A percentile compares a stretch with the other conserved stretches of the same genome.
Evolutionary conservation across 805 yeast species (phyloP).

Genomic region (Ogataea kodamae): DNA sequence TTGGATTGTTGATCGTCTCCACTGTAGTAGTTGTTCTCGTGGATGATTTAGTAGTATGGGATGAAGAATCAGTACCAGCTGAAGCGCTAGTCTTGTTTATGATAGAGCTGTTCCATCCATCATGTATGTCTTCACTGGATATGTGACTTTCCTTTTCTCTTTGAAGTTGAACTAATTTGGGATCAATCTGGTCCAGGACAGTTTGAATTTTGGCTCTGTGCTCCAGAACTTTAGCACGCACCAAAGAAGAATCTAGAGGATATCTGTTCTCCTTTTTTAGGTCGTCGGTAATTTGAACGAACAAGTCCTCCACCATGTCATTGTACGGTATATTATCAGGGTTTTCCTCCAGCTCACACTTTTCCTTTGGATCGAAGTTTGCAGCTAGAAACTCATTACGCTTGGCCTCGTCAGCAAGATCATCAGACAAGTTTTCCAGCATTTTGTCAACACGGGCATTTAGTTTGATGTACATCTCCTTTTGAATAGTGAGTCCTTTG

Average conservation of each 20-base stretch:
- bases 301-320: conserved; percentile 89
- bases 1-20: conserved; percentile 31
- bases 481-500: conserved; percentile 68
- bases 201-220: conserved; percentile 72
- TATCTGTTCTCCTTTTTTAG: conserved; percentile 45
- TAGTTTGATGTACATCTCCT: conserved; percentile 74
- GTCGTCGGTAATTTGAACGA: conserved; percentile 71
- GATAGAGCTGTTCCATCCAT: conserved; percentile 86
- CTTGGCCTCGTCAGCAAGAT: conserved; percentile 31
- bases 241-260: conserved; percentile 37
- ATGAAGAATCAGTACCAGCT: conserved; percentile 18
- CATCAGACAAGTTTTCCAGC: conserved; percentile 41
- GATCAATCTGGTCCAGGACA: conserved; percentile 59
- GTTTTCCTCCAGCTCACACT: conserved; percentile 38
- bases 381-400: conserved; percentile 43
- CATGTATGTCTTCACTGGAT: conserved; percentile 85
- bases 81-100: conserved; percentile 62
- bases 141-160: conserved; percentile 73
- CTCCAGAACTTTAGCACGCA: conserved; percentile 42
- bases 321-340: conserved; percentile 62
- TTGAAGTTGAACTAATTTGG: conserved; percentile 62
- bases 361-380: conserved; percentile 57
- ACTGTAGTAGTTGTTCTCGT: conserved; percentile 23
- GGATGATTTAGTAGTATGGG: conserved; percentile 18
- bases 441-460: conserved; percentile 70